Evolutionary conservation across 2,329 filamentous ascomycete species (phyloP), one percentile per base, ranked within the genome.

Genomic region (Hypoxylon sp.): DNA sequence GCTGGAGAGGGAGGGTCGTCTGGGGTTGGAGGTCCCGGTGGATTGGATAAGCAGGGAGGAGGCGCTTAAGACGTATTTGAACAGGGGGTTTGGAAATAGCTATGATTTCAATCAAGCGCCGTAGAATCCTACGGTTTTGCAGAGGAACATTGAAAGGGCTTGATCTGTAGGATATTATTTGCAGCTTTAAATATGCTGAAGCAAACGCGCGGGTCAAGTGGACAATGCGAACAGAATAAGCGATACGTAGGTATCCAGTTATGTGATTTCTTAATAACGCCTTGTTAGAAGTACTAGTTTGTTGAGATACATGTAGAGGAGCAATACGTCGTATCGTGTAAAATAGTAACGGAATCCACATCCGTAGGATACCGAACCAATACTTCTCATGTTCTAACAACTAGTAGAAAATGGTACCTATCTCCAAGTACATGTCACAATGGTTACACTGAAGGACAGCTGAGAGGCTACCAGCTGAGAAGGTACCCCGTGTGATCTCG

Each of bases 11-110:
- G 66, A 14, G 68, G 76, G 3, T 78, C 75, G 51, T 52, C 67
- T 75, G 63, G 80, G 78, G 0, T 70, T 90, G 14, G 80, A 88
- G 31, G 78, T 88, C 9, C 85, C 84, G 0, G 84, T 85, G 0
- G 79, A 84, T 31, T 90, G 84, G 80, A 75, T 85, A 3, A 67
- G 75, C 1, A 80, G 79, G 31, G 77, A 83, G 35, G 78, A 83
- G 47, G 81, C 83, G 1, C 61, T 83, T 59, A 75, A 78, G 44
- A 78, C 78, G 0, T 90, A 90, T 74, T 70, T 90, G 69, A 82
- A 87, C 51, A 77, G 87, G 60, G 85, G 82, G 0, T 90, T 87
- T 74, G 88, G 88, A 0, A 90, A 90, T 74, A 86, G 84, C 19
- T 90, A 90, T 78, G 84, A 90, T 74, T 90, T 90, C 72, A 79